These are phyloP conservation scores for Cydonia oblonga DNA, from an alignment of 331 rosid species.

Conservation along the genomic window DNA sequence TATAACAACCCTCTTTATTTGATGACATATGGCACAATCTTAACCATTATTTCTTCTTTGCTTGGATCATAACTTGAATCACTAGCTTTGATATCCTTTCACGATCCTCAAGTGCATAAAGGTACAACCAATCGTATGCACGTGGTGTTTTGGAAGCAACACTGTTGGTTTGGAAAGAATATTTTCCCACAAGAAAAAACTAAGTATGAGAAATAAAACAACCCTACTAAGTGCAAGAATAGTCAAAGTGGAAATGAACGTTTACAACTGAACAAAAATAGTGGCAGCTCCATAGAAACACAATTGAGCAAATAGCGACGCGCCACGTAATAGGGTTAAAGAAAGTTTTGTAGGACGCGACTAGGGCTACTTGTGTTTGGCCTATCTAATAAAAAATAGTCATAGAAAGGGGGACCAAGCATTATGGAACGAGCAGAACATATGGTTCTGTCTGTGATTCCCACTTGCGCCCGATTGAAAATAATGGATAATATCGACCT, in stretches of 20 bases:
- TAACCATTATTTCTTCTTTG: too few relatives aligned
- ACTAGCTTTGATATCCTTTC: too few relatives aligned
- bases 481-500: neutral
- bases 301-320: constrained; percentile 2
- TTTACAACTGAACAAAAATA: neutral
- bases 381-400: constrained; percentile 23
- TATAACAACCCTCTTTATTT: too few relatives aligned
- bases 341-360: constrained; percentile 1
- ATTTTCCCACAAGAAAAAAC: neutral
- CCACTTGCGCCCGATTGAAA: constrained; percentile 17
- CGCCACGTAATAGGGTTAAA: constrained; percentile 14
- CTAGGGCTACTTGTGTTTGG: neutral
- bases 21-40: too few relatives aligned
- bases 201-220: neutral
- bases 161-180: neutral
- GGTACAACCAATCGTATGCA: neutral
- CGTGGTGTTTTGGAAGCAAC: neutral
- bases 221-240: neutral
- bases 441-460: constrained; percentile 40
- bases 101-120: neutral
- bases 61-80: too few relatives aligned
- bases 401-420: constrained; percentile 35
- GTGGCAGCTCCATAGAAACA: neutral
- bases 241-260: neutral
- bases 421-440: constrained; percentile 30